Evolutionary conservation across 2,329 filamentous ascomycete genomes (phyloP).

Genomic region (Calonectria hongkongensis): DNA sequence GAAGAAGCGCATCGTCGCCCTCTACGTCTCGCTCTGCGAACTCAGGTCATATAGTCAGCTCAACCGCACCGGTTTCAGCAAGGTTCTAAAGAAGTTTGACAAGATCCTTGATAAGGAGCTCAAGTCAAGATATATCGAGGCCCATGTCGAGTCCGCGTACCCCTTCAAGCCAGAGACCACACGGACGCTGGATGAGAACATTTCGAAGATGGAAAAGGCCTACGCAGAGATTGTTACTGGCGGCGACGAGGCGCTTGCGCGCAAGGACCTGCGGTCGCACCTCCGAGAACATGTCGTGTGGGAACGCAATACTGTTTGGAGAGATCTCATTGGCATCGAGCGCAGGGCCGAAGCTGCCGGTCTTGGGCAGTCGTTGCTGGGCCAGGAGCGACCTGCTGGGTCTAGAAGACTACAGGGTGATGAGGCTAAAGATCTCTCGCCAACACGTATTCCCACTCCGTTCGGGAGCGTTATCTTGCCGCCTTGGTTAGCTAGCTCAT

Average conservation of each 20-base stretch:
- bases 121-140: slow-evolving; percentile 84
- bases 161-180: slow-evolving; percentile 87
- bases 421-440: slow-evolving; percentile 76
- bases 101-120: slow-evolving; percentile 92
- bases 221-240: slow-evolving; percentile 90
- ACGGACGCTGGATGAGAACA: slow-evolving; percentile 81
- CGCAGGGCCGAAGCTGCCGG: slow-evolving; percentile 95
- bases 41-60: slow-evolving; percentile 97
- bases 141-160: slow-evolving; percentile 84
- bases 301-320: slow-evolving; percentile 99
- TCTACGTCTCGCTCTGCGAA: slow-evolving; percentile 95
- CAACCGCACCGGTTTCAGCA: slow-evolving; percentile 96
- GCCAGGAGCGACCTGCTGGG: slow-evolving; percentile 80
- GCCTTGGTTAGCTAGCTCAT: slow-evolving; percentile 87
- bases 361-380: slow-evolving; percentile 89
- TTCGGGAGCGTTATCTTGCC: slow-evolving; percentile 86
- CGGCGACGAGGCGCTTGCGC: slow-evolving; percentile 85
- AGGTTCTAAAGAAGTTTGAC: slow-evolving; percentile 98
- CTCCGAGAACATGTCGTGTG: slow-evolving; percentile 97
- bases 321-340: slow-evolving; percentile 99
- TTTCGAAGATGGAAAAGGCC: slow-evolving; percentile 83
- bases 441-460: slow-evolving; percentile 85
- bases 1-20: slow-evolving; percentile 91
- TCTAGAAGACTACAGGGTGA: slow-evolving; percentile 89
- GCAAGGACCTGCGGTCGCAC: slow-evolving; percentile 90